Percentiles rank a stretch among this genome's conserved stretches.
phyloP scores from a whole-genome alignment of 225 moss, liverwort and hornwort genomes.

The Marchantia polymorpha region DNA sequence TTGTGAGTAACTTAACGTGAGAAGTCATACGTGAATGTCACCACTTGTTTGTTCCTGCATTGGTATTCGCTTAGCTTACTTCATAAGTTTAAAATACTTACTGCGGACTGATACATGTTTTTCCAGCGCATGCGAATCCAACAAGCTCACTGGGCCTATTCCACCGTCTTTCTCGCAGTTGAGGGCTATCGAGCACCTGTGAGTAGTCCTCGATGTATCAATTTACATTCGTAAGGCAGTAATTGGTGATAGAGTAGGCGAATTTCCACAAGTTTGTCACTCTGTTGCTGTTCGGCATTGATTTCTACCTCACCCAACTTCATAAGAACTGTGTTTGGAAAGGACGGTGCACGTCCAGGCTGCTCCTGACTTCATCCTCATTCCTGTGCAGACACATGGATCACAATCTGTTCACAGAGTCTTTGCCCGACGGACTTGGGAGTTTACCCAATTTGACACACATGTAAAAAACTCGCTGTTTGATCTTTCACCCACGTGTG shows the following conservation, averaged over 20 bases:
- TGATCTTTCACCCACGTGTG: not conserved
- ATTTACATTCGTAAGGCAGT: not conserved
- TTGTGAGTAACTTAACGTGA: constrained; percentile 8
- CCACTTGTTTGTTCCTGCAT: too few species aligned
- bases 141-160: constrained; percentile 12
- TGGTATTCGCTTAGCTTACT: not conserved
- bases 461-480: not conserved
- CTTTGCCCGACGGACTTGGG: constrained; percentile 22
- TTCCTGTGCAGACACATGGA: constrained; percentile 24
- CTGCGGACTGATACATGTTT: not conserved
- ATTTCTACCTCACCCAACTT: too few species aligned
- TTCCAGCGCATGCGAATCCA: constrained; percentile 25
- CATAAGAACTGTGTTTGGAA: too few species aligned
- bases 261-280: too few species aligned
- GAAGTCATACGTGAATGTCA: too few species aligned
- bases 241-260: not conserved
- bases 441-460: constrained; percentile 17
- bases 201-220: not conserved
- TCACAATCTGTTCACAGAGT: constrained; percentile 10
- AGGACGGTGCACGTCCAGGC: not conserved
- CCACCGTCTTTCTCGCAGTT: constrained; percentile 9
- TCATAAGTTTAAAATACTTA: not conserved
- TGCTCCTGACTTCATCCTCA: not conserved
- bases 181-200: constrained; percentile 16
- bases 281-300: too few species aligned